Base-by-base conservation (phyloP, 257 asterid genomes). In the Anisodus tanguticus region DNA sequence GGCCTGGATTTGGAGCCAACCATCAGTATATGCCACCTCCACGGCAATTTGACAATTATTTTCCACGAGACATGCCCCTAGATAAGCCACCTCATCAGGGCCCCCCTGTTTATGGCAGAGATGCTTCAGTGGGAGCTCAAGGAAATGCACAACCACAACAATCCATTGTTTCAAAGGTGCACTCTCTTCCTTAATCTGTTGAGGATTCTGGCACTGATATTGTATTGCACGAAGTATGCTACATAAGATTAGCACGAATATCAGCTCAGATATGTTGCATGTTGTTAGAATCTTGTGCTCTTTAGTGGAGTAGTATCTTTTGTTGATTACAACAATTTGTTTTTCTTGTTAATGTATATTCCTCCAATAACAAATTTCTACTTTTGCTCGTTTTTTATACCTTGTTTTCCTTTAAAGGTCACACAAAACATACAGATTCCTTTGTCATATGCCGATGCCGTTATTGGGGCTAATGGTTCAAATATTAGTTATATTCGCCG, bases 401-500 rank as follows among this genome's bases (percentile, higher is more conserved):
- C 63, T 5, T 41, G 81, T 84, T 87, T 82, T 78, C 84, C 58
- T 68, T 3, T 85, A 5, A 76, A 94, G 98, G 92, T 95, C 88
- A 88, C 92, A 6, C 95, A 92, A 87, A 93, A 93, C 85, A 93
- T 94, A 91, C 99, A 95, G 84, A 93, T 95, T 84, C 97, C 93
- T 63, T 83, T 94, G 17, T 87, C 93, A 26, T 93, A 90, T 87
- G 99, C 99, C 2, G 97, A 95, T 88, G 94, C 97, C 5, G 97
- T 95, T 11, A 94, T 95, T 82, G 98, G 98, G 72, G 84, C 94
- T 72, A 90, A 92, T 81, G 98, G 98, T 82, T 91, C 97, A 82
- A 94, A 93, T 86, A 95, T 95, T 62, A 95, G 99, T 84, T 95
- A 93, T 70, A 93, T 95, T 58, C 97, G 98, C 39, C 98, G 98